These are phyloP conservation scores for Chrysoporthe cubensis DNA, from an alignment of 2,329 filamentous ascomycete genomes.

Conservation along the genomic window DNA sequence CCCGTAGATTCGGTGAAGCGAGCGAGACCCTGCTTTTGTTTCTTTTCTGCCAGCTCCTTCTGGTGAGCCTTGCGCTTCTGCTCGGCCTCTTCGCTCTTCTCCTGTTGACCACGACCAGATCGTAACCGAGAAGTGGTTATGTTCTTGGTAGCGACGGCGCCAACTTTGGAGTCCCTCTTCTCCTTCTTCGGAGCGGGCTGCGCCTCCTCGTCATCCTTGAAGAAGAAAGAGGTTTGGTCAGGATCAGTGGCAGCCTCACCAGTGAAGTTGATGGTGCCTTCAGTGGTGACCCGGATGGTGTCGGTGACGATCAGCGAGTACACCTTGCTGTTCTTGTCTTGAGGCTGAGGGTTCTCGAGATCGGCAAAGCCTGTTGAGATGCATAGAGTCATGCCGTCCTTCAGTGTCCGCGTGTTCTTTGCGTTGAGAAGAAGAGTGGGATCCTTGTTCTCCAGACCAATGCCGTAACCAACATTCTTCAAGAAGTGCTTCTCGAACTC, in stretches of 20 bases:
- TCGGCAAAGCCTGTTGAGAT: slow-evolving; percentile 90
- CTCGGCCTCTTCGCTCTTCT: slow-evolving; percentile 84
- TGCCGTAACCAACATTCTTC: slow-evolving; percentile 88
- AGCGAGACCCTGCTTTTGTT: slow-evolving; percentile 84
- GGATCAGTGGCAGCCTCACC: slow-evolving; percentile 89
- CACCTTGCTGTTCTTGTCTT: slow-evolving; percentile 85
- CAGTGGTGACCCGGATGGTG: slow-evolving; percentile 86
- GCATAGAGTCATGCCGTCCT: slow-evolving; percentile 96
- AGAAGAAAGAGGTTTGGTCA: slow-evolving; percentile 96
- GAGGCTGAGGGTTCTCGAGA: slow-evolving; percentile 81
- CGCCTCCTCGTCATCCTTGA: slow-evolving; percentile 92
- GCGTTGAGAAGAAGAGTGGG: slow-evolving; percentile 80
- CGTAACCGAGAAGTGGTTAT: slow-evolving; percentile 92
- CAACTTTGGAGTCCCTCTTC: slow-evolving; percentile 81
- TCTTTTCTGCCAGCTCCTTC: slow-evolving; percentile 83
- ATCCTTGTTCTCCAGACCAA: slow-evolving; percentile 91
- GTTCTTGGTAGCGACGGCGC: slow-evolving; percentile 90
- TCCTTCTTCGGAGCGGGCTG: slow-evolving; percentile 87
- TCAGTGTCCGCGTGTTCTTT: slow-evolving; percentile 82
- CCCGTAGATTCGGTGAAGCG: slow-evolving; percentile 85
- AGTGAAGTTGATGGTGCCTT: slow-evolving; percentile 81
- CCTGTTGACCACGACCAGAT: slow-evolving; percentile 83
- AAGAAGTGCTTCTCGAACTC: slow-evolving; percentile 94
- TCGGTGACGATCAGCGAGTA: slow-evolving; percentile 93
- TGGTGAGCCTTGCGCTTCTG: slow-evolving; percentile 88